Percentiles rank a stretch among this genome's conserved stretches.
Conservation (phyloP, 2,329 filamentous ascomycete genomes). For the Aspergillus candidus region DNA sequence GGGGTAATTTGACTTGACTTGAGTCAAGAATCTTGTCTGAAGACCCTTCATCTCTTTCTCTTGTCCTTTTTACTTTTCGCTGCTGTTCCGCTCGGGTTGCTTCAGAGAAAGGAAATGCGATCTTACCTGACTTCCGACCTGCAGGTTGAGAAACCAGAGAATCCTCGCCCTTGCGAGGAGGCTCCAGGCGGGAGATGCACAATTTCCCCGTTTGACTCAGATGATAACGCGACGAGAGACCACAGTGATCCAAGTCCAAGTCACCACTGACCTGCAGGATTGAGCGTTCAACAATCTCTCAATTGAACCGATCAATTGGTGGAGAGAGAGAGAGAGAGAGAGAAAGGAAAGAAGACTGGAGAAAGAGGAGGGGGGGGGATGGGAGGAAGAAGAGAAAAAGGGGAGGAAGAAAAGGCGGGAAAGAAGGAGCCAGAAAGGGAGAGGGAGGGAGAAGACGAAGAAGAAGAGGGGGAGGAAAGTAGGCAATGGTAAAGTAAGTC, state of each 20-base stretch:
- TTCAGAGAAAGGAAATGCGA: background rate
- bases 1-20: no score
- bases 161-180: conserved; percentile 12
- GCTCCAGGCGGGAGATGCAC: conserved; percentile 11
- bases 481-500: no score
- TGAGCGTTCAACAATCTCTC: background rate
- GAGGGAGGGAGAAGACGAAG: conserved; percentile 7
- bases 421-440: conserved; percentile 7
- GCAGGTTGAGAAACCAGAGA: conserved; percentile 3
- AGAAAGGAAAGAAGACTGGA: background rate
- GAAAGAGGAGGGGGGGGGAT: conserved; percentile 5
- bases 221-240: conserved; percentile 5
- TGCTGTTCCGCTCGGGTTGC: background rate
- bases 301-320: background rate
- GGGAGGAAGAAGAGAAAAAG: conserved; percentile 9
- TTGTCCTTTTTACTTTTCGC: background rate
- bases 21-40: no score
- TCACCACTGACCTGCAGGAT: conserved; percentile 1
- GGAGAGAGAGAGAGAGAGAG: conserved; percentile 1
- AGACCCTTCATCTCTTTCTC: no score
- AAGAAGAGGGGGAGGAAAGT: conserved; percentile 8
- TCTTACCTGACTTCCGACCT: conserved; percentile 1
- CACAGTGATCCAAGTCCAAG: conserved; percentile 1
- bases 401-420: conserved; percentile 7
- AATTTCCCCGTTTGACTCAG: conserved; percentile 2